These are phyloP conservation scores for Backusella luteola DNA, from an alignment of 192 early-diverging fungal genomes.

Conservation along the genomic window DNA sequence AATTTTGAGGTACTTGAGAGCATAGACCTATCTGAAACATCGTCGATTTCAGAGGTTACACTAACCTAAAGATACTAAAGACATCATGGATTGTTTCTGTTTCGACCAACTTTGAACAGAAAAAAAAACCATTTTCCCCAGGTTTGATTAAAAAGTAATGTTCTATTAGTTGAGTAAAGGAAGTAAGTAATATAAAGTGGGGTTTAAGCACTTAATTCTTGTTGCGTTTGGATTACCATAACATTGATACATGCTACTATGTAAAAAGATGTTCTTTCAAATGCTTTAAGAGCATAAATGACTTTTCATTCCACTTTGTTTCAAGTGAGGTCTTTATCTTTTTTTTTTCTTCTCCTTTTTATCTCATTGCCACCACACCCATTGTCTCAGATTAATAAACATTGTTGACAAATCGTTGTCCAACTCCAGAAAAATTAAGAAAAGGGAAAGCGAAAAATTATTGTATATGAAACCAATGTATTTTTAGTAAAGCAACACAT, in stretches of 20 bases:
- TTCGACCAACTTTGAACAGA: background rate
- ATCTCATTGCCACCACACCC: background rate
- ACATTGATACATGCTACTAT: background rate
- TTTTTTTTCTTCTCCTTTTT: no score
- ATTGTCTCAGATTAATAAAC: background rate
- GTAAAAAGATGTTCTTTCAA: no score
- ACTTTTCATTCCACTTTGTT: background rate
- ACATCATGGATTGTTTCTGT: background rate
- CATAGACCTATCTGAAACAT: no score
- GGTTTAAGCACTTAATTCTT: background rate
- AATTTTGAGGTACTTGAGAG: no score
- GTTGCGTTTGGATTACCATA: background rate
- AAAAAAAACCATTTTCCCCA: background rate
- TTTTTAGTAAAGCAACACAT: background rate
- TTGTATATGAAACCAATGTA: background rate
- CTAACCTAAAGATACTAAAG: background rate
- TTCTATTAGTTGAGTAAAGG: background rate
- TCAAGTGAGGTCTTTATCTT: background rate
- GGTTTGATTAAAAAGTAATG: background rate
- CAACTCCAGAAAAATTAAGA: background rate
- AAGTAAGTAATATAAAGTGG: background rate
- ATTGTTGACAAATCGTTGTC: background rate
- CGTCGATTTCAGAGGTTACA: background rate
- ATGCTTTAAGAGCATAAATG: no score
- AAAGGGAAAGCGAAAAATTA: background rate